phyloP scores from a whole-genome alignment of 108 stramenopile genomes.

The Conticribra weissflogii region DNA sequence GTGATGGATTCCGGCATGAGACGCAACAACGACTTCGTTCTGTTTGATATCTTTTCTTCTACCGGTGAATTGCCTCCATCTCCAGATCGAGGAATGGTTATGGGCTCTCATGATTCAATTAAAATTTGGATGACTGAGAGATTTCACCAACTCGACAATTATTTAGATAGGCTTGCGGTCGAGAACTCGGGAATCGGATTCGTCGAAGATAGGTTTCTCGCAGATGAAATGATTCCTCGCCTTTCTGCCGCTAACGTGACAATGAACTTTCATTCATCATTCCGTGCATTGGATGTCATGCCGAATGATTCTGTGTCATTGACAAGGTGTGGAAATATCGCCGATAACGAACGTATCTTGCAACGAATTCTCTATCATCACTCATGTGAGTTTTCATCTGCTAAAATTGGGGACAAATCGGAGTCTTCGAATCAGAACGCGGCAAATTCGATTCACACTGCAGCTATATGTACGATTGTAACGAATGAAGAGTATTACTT shows the following conservation, averaged over 20 bases:
- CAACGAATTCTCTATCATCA: slow-evolving; percentile 6
- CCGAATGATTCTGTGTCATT: slow-evolving; percentile 13
- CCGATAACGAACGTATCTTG: not conserved
- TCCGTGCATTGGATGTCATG: slow-evolving; percentile 1
- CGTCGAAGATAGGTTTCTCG: slow-evolving; percentile 1
- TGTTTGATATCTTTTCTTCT: not conserved
- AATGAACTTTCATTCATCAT: not conserved
- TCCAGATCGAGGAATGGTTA: slow-evolving; percentile 56
- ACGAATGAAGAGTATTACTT: slow-evolving; percentile 37
- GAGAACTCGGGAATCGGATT: not conserved
- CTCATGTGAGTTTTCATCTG: slow-evolving; percentile 6
- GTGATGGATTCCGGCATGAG: no score
- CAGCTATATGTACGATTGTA: slow-evolving; percentile 18
- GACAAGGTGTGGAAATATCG: not conserved
- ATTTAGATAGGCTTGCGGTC: slow-evolving; percentile 11
- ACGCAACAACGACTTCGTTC: slow-evolving; percentile 20
- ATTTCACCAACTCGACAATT: slow-evolving; percentile 39
- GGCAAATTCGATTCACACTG: no score
- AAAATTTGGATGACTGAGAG: slow-evolving; percentile 60
- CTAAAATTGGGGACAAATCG: not conserved
- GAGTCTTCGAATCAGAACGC: no score
- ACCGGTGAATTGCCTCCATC: slow-evolving; percentile 11
- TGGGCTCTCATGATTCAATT: slow-evolving; percentile 49
- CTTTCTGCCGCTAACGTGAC: not conserved
- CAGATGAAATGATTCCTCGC: slow-evolving; percentile 1